Base-by-base conservation (phyloP, 495 filamentous ascomycete genomes). In the Oidiodendron maius region DNA sequence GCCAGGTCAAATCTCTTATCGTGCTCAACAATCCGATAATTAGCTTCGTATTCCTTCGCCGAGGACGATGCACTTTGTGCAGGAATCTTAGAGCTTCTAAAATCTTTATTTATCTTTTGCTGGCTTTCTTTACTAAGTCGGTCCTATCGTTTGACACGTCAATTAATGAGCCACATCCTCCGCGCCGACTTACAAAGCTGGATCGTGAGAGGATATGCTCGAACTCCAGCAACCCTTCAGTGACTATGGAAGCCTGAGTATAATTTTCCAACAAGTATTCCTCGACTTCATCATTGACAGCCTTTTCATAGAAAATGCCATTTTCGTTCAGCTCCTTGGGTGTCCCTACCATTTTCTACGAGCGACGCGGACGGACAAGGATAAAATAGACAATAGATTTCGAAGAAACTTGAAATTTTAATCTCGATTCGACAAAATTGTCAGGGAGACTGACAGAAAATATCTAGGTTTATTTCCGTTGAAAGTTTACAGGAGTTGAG, bases 181-280 rank as follows among this genome's bases (percentile, higher is more conserved):
- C 5, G 20, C 21, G 4, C 12, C 13, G n/a, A 21, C 43, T 17
- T 46, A 35, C 43, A 20, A 34, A 35, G 15, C n/a, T 35, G 11
- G 24, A 9, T 46, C 4, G 43, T 20, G 43, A 46, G 26, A 46
- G 24, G 25, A 46, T 46, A 17, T 17, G 2, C 16, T 46, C 22
- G 43, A 46, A 46, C 11, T 46, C 43, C n/a, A 46, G 20, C 20
- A 46, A 30, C 11, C 43, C 43, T 17, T 46, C 43, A 18, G 15
- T 16, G n/a, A 46, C 25, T 20, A 46, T 34, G 18, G 43, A 46
- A 46, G 43, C 43, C 26, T 46, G 43, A 13, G 3, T 4, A 21
- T 4, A 21, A 13, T 41, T 8, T 41, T 4, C 15, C 3, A 4
- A 3, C 39, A 41, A 41, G 39, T 41, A 41, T 5, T 41, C 16